These are phyloP conservation scores for Euphrasia arctica DNA, from an alignment of 305 asterid species.

Conservation along the genomic window DNA sequence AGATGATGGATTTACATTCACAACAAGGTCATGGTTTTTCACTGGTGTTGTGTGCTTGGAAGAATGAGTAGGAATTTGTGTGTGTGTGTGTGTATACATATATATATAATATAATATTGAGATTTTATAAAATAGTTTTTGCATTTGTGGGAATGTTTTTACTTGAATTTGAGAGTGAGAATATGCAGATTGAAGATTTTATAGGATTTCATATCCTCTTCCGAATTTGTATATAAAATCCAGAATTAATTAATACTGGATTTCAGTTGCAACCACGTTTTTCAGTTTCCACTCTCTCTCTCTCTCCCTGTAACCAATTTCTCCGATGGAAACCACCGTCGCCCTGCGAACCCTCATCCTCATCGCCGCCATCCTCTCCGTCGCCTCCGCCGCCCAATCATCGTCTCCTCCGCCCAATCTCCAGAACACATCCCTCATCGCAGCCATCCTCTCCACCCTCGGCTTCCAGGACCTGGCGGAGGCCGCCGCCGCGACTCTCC, in stretches of 20 bases:
- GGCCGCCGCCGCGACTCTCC: conserved; percentile 36
- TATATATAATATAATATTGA: no score
- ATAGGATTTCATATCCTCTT: no score
- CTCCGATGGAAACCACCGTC: conserved; percentile 32
- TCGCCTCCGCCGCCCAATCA: conserved; percentile 22
- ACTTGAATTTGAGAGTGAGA: background rate
- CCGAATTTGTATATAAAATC: no score
- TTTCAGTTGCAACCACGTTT: conserved; percentile 15
- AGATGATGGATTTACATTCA: conserved; percentile 23
- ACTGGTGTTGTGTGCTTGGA: conserved; percentile 70
- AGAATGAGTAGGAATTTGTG: conserved; percentile 38
- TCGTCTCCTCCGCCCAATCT: conserved; percentile 23
- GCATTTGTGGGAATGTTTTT: background rate
- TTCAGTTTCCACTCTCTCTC: background rate
- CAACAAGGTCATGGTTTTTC: conserved; percentile 48
- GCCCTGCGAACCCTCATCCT: conserved; percentile 26
- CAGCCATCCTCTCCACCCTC: conserved; percentile 44
- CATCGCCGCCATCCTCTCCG: conserved; percentile 13
- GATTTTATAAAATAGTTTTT: background rate
- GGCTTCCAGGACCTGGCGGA: conserved; percentile 51
- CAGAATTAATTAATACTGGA: background rate
- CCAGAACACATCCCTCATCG: conserved; percentile 23
- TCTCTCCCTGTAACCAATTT: background rate
- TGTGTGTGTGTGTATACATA: no score
- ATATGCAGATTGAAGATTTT: background rate